Conservation (phyloP, 2,329 filamentous ascomycete species). For the Cladophialophora immunda region DNA sequence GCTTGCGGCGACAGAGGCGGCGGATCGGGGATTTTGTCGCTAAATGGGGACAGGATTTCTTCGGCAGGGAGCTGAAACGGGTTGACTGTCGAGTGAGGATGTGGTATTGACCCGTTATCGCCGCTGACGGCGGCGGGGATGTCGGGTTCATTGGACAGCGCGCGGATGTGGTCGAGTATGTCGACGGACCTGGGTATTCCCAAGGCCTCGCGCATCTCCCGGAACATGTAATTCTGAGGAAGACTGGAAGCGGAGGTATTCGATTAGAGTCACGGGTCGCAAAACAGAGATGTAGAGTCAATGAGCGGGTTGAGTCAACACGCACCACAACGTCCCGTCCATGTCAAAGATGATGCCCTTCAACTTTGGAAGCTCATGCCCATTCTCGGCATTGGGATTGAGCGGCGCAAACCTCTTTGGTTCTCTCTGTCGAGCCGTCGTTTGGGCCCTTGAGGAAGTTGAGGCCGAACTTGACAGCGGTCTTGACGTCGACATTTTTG, state of each 20-base stretch:
- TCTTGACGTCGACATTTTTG: neutral
- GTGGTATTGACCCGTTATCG: neutral
- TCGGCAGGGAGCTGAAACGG: conserved; percentile 22
- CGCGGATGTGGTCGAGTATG: conserved; percentile 88
- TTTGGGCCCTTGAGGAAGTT: neutral
- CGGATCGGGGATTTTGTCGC: conserved; percentile 37
- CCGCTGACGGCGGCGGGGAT: conserved; percentile 56
- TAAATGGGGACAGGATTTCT: conserved; percentile 27
- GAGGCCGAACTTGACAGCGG: neutral
- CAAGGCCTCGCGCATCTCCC: conserved; percentile 79
- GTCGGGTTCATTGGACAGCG: conserved; percentile 66
- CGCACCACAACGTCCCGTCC: conserved; percentile 91
- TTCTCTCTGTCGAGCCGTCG: conserved; percentile 10
- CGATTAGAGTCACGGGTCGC: neutral
- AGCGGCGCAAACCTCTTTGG: conserved; percentile 38
- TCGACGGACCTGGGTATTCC: conserved; percentile 76
- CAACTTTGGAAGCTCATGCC: conserved; percentile 50
- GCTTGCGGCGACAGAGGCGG: conserved; percentile 34
- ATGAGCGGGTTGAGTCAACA: conserved; percentile 16
- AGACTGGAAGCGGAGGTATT: conserved; percentile 61
- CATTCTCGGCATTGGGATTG: conserved; percentile 22
- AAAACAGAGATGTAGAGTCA: neutral
- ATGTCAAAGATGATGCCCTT: conserved; percentile 84
- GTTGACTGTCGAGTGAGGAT: conserved; percentile 22
- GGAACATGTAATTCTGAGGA: conserved; percentile 96